Evolutionary conservation across 768 basidiomycete species (phyloP), one percentile per base, ranked within the genome.

Genomic region (Coprinopsis cinerea): DNA sequence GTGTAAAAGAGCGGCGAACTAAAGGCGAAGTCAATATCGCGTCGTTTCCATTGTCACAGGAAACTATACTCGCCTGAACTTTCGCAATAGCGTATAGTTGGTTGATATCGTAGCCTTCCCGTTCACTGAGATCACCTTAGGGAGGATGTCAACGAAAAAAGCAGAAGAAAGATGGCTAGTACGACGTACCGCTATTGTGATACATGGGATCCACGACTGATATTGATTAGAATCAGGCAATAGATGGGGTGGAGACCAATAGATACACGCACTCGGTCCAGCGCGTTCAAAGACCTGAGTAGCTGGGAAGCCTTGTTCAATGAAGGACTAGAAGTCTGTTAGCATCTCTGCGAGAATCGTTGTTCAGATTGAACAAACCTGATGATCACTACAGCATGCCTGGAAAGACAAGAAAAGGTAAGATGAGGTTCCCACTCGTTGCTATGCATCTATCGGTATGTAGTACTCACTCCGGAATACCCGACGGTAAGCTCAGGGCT

Each of bases 321-420:
- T 77, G 78, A 91, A 90, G 27, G 85, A 83, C 85, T 91, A 18
- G 36, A n/a, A n/a, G n/a, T n/a, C n/a, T n/a, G n/a, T n/a, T n/a
- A n/a, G n/a, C n/a, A n/a, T n/a, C n/a, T n/a, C n/a, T 32, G 30
- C 30, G 30, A 15, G 30, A 7, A 20, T 49, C 4, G 46, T 57
- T 54, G 49, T 41, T 37, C 10, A 37, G 22, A 24, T 10, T 23
- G 47, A 15, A 27, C 4, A 55, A 59, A 79, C 85, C 74, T 91
- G 88, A 61, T 95, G 90, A 58, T 94, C 93, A 57, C 90, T 92
- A 69, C 93, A 96, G 67, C 92, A 96, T 23, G 79, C 90, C 69
- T 85, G 51, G 3, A 47, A 46, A 28, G 27, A 35, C 24, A 44
- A 37, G 35, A 43, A 27, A 23, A 32, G 47, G 36, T 18, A 50